Percentiles rank a stretch among this genome's conserved stretches.
Conservation (phyloP, 1,139 yeast genomes). For the Hyphopichia fennica region DNA sequence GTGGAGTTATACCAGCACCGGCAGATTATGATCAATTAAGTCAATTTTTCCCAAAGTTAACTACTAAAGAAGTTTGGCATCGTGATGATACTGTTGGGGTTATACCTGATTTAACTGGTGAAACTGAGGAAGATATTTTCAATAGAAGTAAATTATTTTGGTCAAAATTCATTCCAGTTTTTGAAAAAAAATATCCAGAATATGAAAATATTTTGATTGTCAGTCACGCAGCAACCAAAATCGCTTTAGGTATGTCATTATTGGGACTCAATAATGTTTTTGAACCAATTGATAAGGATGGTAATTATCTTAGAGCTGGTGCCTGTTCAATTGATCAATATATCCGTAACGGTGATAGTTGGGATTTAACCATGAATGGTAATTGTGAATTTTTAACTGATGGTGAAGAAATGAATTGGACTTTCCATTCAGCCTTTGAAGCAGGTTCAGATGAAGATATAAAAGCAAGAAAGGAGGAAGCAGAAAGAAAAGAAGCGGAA, state of each 20-base stretch:
- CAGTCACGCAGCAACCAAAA: constrained; percentile 84
- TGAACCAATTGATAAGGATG: constrained; percentile 47
- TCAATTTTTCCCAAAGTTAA: constrained; percentile 47
- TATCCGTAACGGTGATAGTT: constrained; percentile 26
- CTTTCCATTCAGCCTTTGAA: constrained; percentile 64
- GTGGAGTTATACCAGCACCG: constrained; percentile 58
- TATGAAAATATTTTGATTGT: constrained; percentile 58
- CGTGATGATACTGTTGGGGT: constrained; percentile 44
- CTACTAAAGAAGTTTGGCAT: constrained; percentile 38
- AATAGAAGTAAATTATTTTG: constrained; percentile 54
- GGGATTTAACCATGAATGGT: constrained; percentile 67
- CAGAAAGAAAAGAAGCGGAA: constrained; percentile 12
- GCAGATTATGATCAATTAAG: constrained; percentile 51
- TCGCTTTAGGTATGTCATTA: constrained; percentile 72
- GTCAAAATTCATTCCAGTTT: constrained; percentile 46
- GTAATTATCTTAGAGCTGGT: constrained; percentile 44
- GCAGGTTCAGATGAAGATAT: constrained; percentile 81
- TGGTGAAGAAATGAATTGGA: constrained; percentile 96
- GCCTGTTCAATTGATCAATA: constrained; percentile 47
- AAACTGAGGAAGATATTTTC: constrained; percentile 62
- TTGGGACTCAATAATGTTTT: constrained; percentile 48
- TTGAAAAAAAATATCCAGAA: constrained; percentile 56
- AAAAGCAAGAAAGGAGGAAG: constrained; percentile 42
- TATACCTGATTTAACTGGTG: constrained; percentile 62
- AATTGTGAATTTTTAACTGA: constrained; percentile 59